A percentile compares a stretch with the other conserved stretches of the same genome.
Conservation (phyloP, 2,329 filamentous ascomycete species). For the Drechslerella coelobrocha region DNA sequence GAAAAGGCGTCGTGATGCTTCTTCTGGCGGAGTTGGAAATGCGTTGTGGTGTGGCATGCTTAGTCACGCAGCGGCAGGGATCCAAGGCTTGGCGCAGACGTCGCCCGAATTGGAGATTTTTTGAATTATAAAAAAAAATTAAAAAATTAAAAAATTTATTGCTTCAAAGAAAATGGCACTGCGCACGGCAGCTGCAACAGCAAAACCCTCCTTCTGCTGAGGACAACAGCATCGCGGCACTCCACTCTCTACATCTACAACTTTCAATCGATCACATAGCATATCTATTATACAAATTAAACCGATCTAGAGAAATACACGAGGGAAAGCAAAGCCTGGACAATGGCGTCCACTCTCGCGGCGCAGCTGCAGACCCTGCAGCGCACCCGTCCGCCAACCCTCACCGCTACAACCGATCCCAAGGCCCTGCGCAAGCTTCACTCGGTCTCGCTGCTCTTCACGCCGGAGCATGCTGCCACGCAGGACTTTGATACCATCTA, state of each 20-base stretch:
- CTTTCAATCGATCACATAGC: constrained; percentile 26
- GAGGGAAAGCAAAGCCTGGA: constrained; percentile 36
- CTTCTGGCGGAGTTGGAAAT: no score
- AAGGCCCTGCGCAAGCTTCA: constrained; percentile 92
- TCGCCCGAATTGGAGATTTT: constrained; percentile 13
- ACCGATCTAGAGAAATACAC: neutral
- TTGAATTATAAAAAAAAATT: constrained; percentile 3
- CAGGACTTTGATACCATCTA: constrained; percentile 92
- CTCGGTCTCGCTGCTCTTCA: constrained; percentile 93
- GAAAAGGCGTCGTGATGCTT: no score
- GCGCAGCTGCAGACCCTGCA: constrained; percentile 93
- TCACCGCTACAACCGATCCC: constrained; percentile 75
- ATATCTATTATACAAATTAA: constrained; percentile 15
- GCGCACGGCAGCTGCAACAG: no score
- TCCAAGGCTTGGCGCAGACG: no score
- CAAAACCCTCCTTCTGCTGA: no score
- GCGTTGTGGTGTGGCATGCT: neutral
- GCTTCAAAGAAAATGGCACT: no score
- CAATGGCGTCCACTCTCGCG: constrained; percentile 84
- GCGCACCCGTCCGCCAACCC: constrained; percentile 74
- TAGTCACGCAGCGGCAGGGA: neutral
- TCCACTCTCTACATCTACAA: constrained; percentile 13
- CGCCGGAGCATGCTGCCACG: constrained; percentile 78
- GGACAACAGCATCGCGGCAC: no score
- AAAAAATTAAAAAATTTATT: constrained; percentile 6